Evolutionary conservation across 2,329 filamentous ascomycete species (phyloP).

Genomic region (Mycosphaerelloides madeirae): DNA sequence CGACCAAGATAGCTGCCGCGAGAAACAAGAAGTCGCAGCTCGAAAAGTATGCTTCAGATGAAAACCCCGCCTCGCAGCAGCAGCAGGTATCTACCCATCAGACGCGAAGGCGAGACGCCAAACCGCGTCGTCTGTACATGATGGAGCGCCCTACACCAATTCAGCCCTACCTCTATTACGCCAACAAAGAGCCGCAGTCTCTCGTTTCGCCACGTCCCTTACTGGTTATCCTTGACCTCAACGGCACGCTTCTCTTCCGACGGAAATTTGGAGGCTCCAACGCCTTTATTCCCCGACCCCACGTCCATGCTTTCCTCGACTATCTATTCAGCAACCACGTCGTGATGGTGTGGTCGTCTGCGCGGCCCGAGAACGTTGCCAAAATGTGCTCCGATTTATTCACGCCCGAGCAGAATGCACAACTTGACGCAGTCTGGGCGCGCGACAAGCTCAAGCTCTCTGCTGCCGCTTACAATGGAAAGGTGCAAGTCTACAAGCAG

Average conservation of each 20-base stretch:
- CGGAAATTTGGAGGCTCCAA: constrained; percentile 42
- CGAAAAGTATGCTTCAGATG: too few relatives aligned
- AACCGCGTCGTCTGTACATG: constrained; percentile 5
- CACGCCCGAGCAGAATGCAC: constrained; percentile 45
- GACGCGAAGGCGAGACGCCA: too few relatives aligned
- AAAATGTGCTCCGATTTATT: constrained; percentile 65
- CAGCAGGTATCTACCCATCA: not conserved
- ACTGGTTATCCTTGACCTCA: constrained; percentile 84
- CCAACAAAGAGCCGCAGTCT: constrained; percentile 7
- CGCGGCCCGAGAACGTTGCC: constrained; percentile 65
- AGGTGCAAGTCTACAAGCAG: constrained; percentile 87
- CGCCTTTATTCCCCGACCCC: constrained; percentile 54
- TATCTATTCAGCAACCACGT: constrained; percentile 71
- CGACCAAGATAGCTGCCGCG: not conserved
- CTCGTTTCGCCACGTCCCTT: constrained; percentile 40
- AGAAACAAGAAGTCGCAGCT: not conserved
- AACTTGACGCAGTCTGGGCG: constrained; percentile 69
- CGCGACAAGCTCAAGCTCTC: constrained; percentile 71
- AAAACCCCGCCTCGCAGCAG: not conserved
- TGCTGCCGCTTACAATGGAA: constrained; percentile 57
- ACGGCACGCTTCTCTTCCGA: constrained; percentile 80
- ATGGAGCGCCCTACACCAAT: constrained; percentile 23
- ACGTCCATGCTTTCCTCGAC: constrained; percentile 63
- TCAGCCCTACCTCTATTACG: constrained; percentile 17
- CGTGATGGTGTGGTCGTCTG: constrained; percentile 90